A percentile compares a stretch with the other conserved stretches of the same genome.
phyloP scores from a whole-genome alignment of 768 basidiomycete species.

The Boletus eberwhitei region DNA sequence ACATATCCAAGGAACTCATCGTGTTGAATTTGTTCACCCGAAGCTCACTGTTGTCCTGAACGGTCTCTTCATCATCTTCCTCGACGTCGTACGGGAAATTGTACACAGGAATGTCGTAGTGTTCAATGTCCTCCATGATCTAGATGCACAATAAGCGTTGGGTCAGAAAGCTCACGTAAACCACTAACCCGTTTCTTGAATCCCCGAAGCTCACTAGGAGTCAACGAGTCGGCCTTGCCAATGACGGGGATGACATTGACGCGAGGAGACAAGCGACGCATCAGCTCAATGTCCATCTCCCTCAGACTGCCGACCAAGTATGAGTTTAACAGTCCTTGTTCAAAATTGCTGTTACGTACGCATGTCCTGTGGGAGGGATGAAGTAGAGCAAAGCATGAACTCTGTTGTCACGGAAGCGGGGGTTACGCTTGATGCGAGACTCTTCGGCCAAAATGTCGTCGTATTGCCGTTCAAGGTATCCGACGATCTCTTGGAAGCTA shows the following conservation, averaged over 20 bases:
- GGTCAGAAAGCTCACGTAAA: not conserved
- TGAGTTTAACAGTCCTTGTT: not conserved
- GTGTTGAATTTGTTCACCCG: constrained; percentile 49
- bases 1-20: not conserved
- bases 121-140: constrained; percentile 99
- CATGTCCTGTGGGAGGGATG: constrained; percentile 96
- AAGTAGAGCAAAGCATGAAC: constrained; percentile 97
- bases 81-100: constrained; percentile 99
- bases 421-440: constrained; percentile 98
- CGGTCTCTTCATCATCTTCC: constrained; percentile 98
- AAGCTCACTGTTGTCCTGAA: constrained; percentile 95
- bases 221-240: constrained; percentile 95
- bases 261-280: constrained; percentile 95
- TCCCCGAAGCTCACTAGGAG: constrained; percentile 85
- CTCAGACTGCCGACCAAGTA: constrained; percentile 54
- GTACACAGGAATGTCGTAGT: constrained; percentile 97
- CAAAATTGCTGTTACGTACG: constrained; percentile 52
- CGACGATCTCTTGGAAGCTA: constrained; percentile 96
- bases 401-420: constrained; percentile 97
- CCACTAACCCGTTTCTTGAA: constrained; percentile 88
- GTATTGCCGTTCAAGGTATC: constrained; percentile 96
- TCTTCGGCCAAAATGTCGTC: constrained; percentile 98
- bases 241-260: constrained; percentile 99
- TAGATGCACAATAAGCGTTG: constrained; percentile 30
- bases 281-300: constrained; percentile 98